Base-by-base conservation (phyloP, 768 basidiomycete genomes). In the Strobilomyces dryophilus region DNA sequence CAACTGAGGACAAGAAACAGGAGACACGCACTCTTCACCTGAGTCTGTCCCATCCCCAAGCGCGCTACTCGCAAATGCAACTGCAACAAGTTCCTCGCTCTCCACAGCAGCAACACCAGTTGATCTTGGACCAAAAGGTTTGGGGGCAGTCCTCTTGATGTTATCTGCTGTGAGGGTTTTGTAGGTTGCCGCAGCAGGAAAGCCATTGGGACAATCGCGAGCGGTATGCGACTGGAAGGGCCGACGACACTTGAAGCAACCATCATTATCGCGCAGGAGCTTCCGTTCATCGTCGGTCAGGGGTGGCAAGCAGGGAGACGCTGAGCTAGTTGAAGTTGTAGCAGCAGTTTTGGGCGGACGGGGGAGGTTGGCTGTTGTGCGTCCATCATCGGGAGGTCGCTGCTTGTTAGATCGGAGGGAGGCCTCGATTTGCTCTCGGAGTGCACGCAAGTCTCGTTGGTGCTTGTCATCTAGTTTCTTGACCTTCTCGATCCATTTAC, bases 221-320 rank as follows among this genome's bases (percentile, higher is more conserved):
- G 58, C 15, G 58, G 44, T 7, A 36, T 3, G 4, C 8, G 8
- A 24, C 12, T n/a, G n/a, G 12, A 47, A 47, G 15, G 46, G 46
- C 2, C 15, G 27, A 0, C 60, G 47, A 34, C 70, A 71, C n/a
- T 68, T 63, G 49, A 59, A 51, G 32, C 71, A 71, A 0, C 69
- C 64, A 2, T 54, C 26, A 29, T 65, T 53, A 0, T 62, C 52
- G 0, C 14, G 6, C 0, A 71, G 55, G 0, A 66, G 47, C 0
- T 47, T 9, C 0, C 48, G 42, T 47, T 71, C 63, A 0, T 41
- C 37, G 0, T 36, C 27, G 0, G 60, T 66, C 0, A 60, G 50
- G 29, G 37, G 10, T 8, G 34, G 34, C 6, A 31, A 10, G 5
- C 31, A 31, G 10, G 31, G 10, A 34, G 5, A 34, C 34, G 34